Evolutionary conservation across 441 rosid species (phyloP).

Genomic region (Aquilaria agallochum): DNA sequence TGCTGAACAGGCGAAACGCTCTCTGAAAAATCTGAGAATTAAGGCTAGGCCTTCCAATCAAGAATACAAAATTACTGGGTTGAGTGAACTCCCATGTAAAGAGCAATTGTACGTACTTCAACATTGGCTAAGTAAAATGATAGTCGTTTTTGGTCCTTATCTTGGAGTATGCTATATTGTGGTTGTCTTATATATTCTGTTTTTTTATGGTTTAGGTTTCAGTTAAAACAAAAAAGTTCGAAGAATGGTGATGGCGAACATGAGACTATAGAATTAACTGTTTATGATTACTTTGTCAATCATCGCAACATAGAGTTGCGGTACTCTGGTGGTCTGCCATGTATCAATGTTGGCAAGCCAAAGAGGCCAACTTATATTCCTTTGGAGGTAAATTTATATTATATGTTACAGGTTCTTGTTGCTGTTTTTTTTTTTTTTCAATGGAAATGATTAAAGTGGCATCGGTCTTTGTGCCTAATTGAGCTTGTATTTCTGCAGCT

Average conservation of each 20-base stretch:
- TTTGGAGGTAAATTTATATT: constrained; percentile 32
- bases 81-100: constrained; percentile 40
- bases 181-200: background rate
- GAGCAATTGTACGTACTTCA: constrained; percentile 33
- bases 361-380: constrained; percentile 52
- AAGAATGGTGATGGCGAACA: constrained; percentile 26
- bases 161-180: background rate
- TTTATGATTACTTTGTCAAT: constrained; percentile 36
- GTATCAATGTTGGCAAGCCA: constrained; percentile 67
- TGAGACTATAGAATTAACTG: constrained; percentile 32
- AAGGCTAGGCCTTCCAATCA: constrained; percentile 35
- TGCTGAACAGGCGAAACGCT: constrained; percentile 37
- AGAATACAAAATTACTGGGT: constrained; percentile 53
- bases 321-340: constrained; percentile 45
- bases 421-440: background rate
- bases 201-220: constrained; percentile 32
- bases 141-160: background rate
- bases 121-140: background rate
- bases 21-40: constrained; percentile 55
- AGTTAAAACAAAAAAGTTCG: constrained; percentile 21
- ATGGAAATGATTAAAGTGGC: too few relatives aligned
- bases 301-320: constrained; percentile 28
- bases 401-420: background rate
- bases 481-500: constrained; percentile 26
- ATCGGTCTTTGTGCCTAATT: too few relatives aligned